phyloP scores from a whole-genome alignment of 345 rosid genomes.

The Linum tenue region DNA sequence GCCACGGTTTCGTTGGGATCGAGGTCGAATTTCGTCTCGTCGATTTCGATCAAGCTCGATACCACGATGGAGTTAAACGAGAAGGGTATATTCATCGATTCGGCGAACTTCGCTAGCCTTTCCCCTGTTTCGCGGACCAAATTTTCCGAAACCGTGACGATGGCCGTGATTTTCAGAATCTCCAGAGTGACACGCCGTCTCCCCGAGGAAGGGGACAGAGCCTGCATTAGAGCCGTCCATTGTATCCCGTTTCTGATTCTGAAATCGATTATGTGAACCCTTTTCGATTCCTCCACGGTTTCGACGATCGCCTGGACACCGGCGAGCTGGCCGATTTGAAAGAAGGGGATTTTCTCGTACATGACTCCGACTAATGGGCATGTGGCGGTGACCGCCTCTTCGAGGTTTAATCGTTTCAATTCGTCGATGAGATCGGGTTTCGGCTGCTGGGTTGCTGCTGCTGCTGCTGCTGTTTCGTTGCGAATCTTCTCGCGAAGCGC shows the following conservation, averaged over 20 bases:
- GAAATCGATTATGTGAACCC: background rate
- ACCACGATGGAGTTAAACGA: background rate
- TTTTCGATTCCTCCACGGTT: background rate
- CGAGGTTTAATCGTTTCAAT: background rate
- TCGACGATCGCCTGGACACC: background rate
- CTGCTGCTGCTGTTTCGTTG: background rate
- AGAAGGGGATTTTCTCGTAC: background rate
- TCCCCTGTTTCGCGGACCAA: background rate
- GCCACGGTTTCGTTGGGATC: background rate
- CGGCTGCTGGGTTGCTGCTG: background rate
- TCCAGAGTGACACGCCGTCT: background rate
- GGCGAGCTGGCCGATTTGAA: background rate
- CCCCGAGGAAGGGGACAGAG: background rate
- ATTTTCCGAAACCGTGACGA: background rate
- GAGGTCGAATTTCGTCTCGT: background rate
- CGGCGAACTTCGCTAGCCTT: background rate
- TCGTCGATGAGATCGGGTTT: background rate
- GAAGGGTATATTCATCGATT: background rate
- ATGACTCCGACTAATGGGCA: background rate
- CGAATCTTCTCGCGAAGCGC: background rate
- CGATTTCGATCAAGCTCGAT: background rate
- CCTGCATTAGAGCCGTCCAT: background rate
- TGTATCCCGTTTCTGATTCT: background rate
- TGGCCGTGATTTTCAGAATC: background rate
- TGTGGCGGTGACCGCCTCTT: background rate